These are phyloP conservation scores for Gentiana dahurica DNA, from an alignment of 257 asterid genomes.

Conservation along the genomic window DNA sequence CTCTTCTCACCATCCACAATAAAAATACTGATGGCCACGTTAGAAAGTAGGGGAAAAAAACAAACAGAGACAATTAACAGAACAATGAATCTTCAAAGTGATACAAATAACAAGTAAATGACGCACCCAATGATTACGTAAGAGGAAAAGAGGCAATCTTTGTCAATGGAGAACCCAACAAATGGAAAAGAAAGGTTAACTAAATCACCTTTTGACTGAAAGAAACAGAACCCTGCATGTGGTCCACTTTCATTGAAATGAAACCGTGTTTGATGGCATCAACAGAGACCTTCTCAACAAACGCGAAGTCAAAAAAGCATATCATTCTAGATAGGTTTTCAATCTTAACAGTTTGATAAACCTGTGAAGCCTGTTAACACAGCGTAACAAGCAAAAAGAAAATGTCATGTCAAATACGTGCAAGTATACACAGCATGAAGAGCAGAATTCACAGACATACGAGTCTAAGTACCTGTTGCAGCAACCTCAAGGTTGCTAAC, in stretches of 20 bases:
- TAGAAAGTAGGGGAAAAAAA: too few species aligned
- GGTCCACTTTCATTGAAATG: constrained; percentile 67
- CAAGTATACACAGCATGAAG: neutral
- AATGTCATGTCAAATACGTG: neutral
- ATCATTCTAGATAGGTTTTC: constrained; percentile 52
- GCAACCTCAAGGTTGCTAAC: constrained; percentile 71
- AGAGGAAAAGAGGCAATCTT: too few species aligned
- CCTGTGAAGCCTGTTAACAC: constrained; percentile 59
- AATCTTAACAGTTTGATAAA: constrained; percentile 68
- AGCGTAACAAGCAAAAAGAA: neutral
- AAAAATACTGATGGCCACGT: neutral
- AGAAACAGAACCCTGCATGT: constrained; percentile 59
- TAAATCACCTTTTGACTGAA: constrained; percentile 62
- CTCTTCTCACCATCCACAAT: neutral
- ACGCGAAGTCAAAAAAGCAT: constrained; percentile 61
- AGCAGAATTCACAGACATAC: neutral
- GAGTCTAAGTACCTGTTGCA: constrained; percentile 51
- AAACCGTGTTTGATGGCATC: constrained; percentile 72
- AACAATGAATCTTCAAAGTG: too few species aligned
- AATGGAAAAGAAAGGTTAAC: neutral
- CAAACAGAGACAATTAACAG: too few species aligned
- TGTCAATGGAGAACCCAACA: too few species aligned
- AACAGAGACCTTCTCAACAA: constrained; percentile 65
- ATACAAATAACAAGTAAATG: too few species aligned
- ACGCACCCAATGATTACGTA: too few species aligned